Percentiles rank a stretch among this genome's conserved stretches.
Conservation (phyloP, 805 yeast genomes). For the Nakazawaea anatomiae region DNA sequence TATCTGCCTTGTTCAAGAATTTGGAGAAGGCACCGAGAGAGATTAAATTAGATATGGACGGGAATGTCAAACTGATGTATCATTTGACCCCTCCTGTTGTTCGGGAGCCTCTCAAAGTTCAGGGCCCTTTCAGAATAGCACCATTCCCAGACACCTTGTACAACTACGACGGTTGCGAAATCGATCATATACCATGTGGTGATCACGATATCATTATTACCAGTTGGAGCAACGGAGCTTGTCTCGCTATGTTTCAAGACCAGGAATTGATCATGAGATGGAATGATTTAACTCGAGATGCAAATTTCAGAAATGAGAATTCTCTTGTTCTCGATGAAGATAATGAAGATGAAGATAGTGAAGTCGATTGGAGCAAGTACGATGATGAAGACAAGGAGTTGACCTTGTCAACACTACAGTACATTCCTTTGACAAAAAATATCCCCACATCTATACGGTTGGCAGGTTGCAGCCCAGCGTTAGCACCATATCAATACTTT, state of each 20-base stretch:
- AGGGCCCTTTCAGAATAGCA: slow-evolving; percentile 49
- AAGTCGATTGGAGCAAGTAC: background rate
- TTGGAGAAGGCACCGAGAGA: slow-evolving; percentile 12
- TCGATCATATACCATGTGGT: slow-evolving; percentile 23
- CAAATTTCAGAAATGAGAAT: too few species aligned
- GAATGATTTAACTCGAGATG: slow-evolving; percentile 9
- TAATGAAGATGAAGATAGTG: slow-evolving; percentile 14
- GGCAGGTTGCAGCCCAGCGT: slow-evolving; percentile 4
- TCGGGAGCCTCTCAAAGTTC: slow-evolving; percentile 17
- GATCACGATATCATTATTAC: slow-evolving; percentile 17
- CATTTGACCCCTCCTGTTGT: background rate
- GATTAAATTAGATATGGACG: background rate
- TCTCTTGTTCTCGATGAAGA: too few species aligned
- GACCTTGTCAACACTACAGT: slow-evolving; percentile 7
- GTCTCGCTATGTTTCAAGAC: slow-evolving; percentile 25
- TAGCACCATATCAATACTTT: slow-evolving; percentile 17
- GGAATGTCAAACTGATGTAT: background rate
- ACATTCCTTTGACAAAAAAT: slow-evolving; percentile 1
- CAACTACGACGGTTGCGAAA: slow-evolving; percentile 33
- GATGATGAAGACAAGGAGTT: slow-evolving; percentile 12
- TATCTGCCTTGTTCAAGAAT: slow-evolving; percentile 25
- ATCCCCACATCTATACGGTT: slow-evolving; percentile 1
- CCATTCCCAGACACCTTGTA: slow-evolving; percentile 55
- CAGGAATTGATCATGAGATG: slow-evolving; percentile 30
- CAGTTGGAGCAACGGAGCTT: slow-evolving; percentile 18